Base-by-base conservation (phyloP, 208 protist genomes). In the Trypanosoma platydactyli region DNA sequence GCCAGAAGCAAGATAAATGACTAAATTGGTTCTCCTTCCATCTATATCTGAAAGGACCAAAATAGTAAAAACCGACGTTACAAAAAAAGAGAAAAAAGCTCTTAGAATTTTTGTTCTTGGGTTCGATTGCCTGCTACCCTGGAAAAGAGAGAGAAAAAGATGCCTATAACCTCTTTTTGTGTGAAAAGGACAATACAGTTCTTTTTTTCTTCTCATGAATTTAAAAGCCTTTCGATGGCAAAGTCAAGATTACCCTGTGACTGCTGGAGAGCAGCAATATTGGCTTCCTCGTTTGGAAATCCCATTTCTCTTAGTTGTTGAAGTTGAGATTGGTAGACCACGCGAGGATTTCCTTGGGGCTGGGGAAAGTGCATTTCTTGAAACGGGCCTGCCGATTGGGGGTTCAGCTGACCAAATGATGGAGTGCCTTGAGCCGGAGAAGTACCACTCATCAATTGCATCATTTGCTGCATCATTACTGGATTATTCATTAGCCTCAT, bases 201-300 rank as follows among this genome's bases (percentile, higher is more conserved):
- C 55, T 54, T 64, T 54, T 58, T 3, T 30, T 68, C 63, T 45
- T 62, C 45, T 66, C 38, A 61, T 16, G 77, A 60, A 60, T 84
- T 88, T 33, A 97, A 74, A 33, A 97, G 71, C 49, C 90, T 81
- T 61, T 95, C 89, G 51, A 97, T 89, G 9, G 92, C 92, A 71
- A 97, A 94, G 12, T 77, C 75, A 29, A 97, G 38, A 68, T 94
- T 97, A 0, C 92, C 92, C 46, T 94, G 84, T 22, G 85, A 71
- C 65, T 94, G 87, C 51, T 96, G 90, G 42, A 97, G 77, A 5
- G 89, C 89, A 18, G 88, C 86, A 66, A 97, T 80, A 66, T 97
- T 97, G 0, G 92, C 92, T 7, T 95, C 87, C 52, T 97, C 92
- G 54, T 95, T 96, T 13, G 92, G 88, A 75, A 97, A 97, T 18